Percentiles rank a stretch among this genome's conserved stretches.
These are phyloP conservation scores for Discostella stelligeroides DNA, from an alignment of 108 stramenopile genomes.

Conservation along the genomic window DNA sequence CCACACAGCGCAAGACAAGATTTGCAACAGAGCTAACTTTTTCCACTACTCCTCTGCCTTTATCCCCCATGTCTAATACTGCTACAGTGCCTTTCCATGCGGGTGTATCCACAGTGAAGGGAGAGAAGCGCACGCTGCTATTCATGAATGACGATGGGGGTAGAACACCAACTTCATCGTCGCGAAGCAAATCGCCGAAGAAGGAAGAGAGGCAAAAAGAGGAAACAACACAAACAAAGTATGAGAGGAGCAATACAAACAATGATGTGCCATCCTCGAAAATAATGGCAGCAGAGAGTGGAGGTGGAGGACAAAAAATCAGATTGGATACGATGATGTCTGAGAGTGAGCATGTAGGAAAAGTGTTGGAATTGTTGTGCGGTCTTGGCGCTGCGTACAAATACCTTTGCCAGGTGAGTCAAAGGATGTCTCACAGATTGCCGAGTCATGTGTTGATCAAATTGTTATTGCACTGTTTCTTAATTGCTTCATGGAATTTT, in stretches of 20 bases:
- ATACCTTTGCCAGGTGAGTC: conserved; percentile 63
- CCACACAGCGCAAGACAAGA: conserved; percentile 4
- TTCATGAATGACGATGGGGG: conserved; percentile 7
- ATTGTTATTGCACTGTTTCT: neutral
- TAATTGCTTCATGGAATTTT: neutral
- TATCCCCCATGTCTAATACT: neutral
- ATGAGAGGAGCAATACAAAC: neutral
- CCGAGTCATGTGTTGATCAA: neutral
- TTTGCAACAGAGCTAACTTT: conserved; percentile 13
- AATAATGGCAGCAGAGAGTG: neutral
- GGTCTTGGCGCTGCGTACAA: conserved; percentile 66
- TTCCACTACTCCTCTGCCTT: conserved; percentile 1
- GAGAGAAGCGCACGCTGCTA: conserved; percentile 38
- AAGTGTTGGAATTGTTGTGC: conserved; percentile 62
- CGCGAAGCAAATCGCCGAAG: conserved; percentile 18
- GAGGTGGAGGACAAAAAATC: neutral
- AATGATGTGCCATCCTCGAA: neutral
- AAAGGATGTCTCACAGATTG: neutral
- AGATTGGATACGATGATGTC: conserved; percentile 22
- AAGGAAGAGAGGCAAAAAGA: conserved; percentile 11
- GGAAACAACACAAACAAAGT: neutral
- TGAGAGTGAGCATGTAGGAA: conserved; percentile 26
- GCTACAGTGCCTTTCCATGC: conserved; percentile 33
- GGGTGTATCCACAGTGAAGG: conserved; percentile 39
- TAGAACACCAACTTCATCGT: conserved; percentile 2